These are phyloP conservation scores for Flaveria robusta DNA, from an alignment of 129 eudicot species.

Conservation along the genomic window DNA sequence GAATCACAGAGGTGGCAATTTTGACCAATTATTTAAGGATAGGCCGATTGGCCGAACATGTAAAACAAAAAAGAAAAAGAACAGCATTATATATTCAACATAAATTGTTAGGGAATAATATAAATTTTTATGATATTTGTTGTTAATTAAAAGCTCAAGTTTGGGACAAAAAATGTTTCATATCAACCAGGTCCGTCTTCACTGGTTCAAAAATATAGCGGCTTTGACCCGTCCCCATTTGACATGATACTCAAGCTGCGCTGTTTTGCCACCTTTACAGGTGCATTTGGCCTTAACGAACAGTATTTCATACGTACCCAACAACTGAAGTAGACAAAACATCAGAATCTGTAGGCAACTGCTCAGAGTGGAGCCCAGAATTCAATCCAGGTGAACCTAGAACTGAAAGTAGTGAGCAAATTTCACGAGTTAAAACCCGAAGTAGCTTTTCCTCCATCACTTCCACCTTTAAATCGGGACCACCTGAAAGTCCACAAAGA, in stretches of 20 bases:
- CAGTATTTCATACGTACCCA: conserved; percentile 52
- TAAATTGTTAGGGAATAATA: neutral
- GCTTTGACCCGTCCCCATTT: neutral
- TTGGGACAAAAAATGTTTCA: neutral
- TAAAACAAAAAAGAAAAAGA: neutral
- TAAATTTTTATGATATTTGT: neutral
- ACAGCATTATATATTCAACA: neutral
- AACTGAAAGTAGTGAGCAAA: conserved; percentile 64
- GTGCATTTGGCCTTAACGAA: conserved; percentile 9
- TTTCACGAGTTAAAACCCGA: conserved; percentile 87
- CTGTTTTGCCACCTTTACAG: neutral
- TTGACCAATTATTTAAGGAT: neutral
- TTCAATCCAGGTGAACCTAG: conserved; percentile 68
- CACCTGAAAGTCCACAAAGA: conserved; percentile 55
- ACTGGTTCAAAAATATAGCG: neutral
- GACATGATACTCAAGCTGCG: neutral
- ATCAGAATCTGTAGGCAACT: conserved; percentile 59
- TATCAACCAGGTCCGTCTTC: neutral
- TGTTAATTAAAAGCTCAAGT: neutral
- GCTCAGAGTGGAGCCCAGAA: conserved; percentile 70
- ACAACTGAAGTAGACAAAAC: conserved; percentile 62
- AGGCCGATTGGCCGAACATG: neutral
- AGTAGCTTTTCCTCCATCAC: conserved; percentile 98
- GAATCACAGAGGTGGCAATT: neutral
- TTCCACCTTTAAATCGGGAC: conserved; percentile 82